Base-by-base conservation (phyloP, 2,329 filamentous ascomycete species). In the Botrytis galanthina region DNA sequence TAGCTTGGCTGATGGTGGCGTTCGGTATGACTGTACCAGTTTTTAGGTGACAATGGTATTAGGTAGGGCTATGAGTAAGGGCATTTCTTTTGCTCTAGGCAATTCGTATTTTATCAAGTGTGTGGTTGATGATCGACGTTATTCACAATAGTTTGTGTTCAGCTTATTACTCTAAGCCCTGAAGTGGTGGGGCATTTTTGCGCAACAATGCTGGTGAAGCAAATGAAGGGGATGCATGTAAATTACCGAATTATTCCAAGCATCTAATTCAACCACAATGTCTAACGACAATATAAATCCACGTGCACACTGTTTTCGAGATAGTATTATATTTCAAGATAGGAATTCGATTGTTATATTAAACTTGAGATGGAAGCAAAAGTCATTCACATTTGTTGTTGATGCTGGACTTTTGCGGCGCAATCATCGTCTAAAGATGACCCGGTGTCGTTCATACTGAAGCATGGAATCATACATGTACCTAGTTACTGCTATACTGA, bases 1-100 rank as follows among this genome's bases (percentile, higher is more conserved):
- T 57, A 48, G 48, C 48, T 68, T 68, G 66, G 48, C 48, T 42
- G 29, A 35, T 26, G 35, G 35, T 68, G 66, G 66, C 48, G 66
- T 57, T 57, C 3, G 16, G 66, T 57, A 68, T 57, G 66, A 42
- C 48, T 57, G 48, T 32, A 32, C 35, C 35, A 42, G 48, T 22
- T 57, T 22, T 29, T 29, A 32, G 37, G 66, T 57, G 39, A 42
- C 35, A 42, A 26, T 18, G 35, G 35, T 42, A 54, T 26, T 29
- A 57, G 10, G 26, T 57, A 57, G 48, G 66, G 66, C 66, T 68
- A 37, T 57, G n/a, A 26, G 46, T 18, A 57, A 20, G 54, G 26
- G 35, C 18, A 22, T 29, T 16, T 57, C 16, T 39, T 57, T 46
- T 67, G 29, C 63, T 48, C 20, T 18, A 18, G 35, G 42, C 42